These are phyloP conservation scores for Cucumis sativus DNA, from an alignment of 306 rosid genomes.

Conservation along the genomic window DNA sequence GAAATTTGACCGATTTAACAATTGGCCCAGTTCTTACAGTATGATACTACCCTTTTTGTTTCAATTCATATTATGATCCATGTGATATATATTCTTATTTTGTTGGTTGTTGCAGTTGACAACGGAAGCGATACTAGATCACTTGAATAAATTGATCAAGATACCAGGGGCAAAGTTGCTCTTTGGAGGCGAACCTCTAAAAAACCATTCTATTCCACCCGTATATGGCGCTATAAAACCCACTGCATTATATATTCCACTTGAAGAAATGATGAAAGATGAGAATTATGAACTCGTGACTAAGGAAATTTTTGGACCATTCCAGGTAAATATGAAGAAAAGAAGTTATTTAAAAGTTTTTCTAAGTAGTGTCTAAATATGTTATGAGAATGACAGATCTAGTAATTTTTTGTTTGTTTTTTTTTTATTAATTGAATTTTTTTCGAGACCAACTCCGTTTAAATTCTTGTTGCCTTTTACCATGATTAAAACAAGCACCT, in stretches of 20 bases:
- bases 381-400: not conserved
- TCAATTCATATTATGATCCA: not conserved
- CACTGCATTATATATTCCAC: constrained; percentile 76
- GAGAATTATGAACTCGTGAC: constrained; percentile 73
- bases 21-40: constrained; percentile 91
- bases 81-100: not conserved
- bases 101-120: constrained; percentile 39
- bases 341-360: not conserved
- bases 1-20: constrained; percentile 78
- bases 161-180: constrained; percentile 82
- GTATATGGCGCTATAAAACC: constrained; percentile 82
- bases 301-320: constrained; percentile 86
- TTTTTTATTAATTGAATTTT: no score
- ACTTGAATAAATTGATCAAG: constrained; percentile 58
- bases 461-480: not conserved
- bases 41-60: constrained; percentile 12
- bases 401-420: not conserved
- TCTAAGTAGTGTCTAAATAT: not conserved
- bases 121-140: constrained; percentile 66
- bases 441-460: not conserved
- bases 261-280: constrained; percentile 70
- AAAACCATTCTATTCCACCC: constrained; percentile 66
- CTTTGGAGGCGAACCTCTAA: constrained; percentile 71
- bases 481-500: not conserved
- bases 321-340: constrained; percentile 46